Evolutionary conservation across 2,329 filamentous ascomycete genomes (phyloP).

Genomic region (Raffaelea albimanens): DNA sequence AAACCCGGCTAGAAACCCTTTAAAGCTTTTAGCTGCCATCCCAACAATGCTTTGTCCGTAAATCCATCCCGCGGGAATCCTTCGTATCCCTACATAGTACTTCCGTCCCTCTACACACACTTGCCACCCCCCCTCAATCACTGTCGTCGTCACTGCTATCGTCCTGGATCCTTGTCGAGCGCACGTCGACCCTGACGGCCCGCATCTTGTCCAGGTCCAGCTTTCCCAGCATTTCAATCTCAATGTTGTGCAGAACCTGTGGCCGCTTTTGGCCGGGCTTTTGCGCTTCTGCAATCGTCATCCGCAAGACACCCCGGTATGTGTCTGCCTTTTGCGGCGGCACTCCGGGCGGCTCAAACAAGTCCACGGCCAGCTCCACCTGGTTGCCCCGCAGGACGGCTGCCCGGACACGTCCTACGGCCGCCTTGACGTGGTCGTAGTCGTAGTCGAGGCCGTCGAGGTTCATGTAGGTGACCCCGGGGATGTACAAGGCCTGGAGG

Average conservation of each 20-base stretch:
- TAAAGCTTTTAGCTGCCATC: no score
- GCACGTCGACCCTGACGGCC: no score
- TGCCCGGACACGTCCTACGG: slow-evolving; percentile 50
- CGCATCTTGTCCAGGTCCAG: slow-evolving; percentile 37
- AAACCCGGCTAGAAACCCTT: no score
- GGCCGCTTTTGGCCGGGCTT: not conserved
- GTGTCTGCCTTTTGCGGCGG: slow-evolving; percentile 50
- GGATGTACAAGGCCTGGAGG: slow-evolving; percentile 54
- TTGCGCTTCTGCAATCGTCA: not conserved
- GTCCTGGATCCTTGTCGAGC: no score
- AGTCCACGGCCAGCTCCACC: slow-evolving; percentile 60
- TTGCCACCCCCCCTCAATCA: no score
- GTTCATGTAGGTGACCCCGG: slow-evolving; percentile 53
- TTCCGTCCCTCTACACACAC: no score
- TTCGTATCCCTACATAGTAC: no score
- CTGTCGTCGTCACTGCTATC: no score
- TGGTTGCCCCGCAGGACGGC: slow-evolving; percentile 60
- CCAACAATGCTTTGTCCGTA: no score
- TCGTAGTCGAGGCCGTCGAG: slow-evolving; percentile 21
- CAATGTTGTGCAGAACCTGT: not conserved
- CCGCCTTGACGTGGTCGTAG: slow-evolving; percentile 34
- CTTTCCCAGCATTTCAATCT: slow-evolving; percentile 23
- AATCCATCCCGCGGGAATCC: no score
- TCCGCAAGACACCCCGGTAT: slow-evolving; percentile 65
- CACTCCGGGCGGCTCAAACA: slow-evolving; percentile 63